phyloP scores from a whole-genome alignment of 768 basidiomycete genomes.

The Calocybe gangraenosa region DNA sequence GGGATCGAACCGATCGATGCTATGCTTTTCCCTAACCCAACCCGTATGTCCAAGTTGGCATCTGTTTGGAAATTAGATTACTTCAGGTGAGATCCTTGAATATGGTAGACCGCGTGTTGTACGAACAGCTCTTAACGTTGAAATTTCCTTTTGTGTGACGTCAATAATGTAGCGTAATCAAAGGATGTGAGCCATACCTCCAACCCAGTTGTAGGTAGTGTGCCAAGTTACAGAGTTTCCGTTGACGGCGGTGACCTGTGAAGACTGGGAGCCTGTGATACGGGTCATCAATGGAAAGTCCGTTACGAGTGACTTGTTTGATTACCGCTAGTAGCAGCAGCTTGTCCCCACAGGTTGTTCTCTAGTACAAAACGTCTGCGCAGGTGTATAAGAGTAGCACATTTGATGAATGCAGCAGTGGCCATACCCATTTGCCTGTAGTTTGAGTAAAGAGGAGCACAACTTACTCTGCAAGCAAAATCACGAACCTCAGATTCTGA shows the following conservation, averaged over 20 bases:
- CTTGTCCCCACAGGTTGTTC: conserved; percentile 22
- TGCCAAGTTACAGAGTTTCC: conserved; percentile 21
- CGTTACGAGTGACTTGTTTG: not conserved
- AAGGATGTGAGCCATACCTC: conserved; percentile 18
- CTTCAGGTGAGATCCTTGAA: not conserved
- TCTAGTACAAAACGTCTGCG: conserved; percentile 12
- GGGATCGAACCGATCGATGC: conserved; percentile 18
- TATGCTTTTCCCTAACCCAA: conserved; percentile 16
- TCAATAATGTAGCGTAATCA: too few species aligned
- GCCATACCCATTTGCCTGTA: conserved; percentile 5
- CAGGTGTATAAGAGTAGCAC: not conserved
- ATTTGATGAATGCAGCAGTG: not conserved
- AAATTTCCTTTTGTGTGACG: conserved; percentile 10
- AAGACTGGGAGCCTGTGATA: conserved; percentile 18
- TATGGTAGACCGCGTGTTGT: not conserved
- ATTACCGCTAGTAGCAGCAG: conserved; percentile 19
- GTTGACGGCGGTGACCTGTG: conserved; percentile 19
- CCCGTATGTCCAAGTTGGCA: conserved; percentile 20
- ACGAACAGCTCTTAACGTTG: conserved; percentile 23
- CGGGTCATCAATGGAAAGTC: not conserved
- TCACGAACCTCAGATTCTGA: conserved; percentile 19
- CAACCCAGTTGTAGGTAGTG: conserved; percentile 20
- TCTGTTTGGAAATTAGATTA: conserved; percentile 5
- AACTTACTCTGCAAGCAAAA: not conserved
- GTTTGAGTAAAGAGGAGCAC: too few species aligned